Evolutionary conservation across 2,329 filamentous ascomycete genomes (phyloP).

Genomic region (Orbilia ellipsospora): DNA sequence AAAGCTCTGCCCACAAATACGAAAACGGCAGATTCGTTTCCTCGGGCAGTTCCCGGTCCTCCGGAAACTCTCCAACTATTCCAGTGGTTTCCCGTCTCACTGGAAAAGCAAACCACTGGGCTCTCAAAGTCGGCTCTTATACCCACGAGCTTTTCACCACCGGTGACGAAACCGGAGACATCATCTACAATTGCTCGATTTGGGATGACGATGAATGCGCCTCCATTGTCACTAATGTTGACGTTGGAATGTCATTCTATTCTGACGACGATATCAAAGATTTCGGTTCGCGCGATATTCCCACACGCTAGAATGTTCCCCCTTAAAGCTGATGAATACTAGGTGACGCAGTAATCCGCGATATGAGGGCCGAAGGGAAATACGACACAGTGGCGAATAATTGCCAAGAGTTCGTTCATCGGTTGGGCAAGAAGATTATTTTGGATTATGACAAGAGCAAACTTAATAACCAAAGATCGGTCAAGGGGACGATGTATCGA

Average conservation of each 20-base stretch:
- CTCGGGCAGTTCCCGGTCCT: not conserved
- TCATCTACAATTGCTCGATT: not conserved
- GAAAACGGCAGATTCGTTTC: not conserved
- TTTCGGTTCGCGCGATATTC: not conserved
- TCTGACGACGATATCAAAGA: not conserved
- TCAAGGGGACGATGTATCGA: not conserved
- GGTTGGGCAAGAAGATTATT: slow-evolving; percentile 2
- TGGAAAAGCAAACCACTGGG: not conserved
- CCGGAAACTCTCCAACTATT: not conserved
- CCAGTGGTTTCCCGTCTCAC: not conserved
- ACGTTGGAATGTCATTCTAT: not conserved
- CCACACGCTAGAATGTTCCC: not conserved
- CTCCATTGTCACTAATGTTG: not conserved
- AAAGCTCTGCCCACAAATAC: too few species aligned
- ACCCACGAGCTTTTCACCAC: not conserved
- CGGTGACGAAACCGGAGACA: not conserved
- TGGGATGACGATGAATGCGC: not conserved
- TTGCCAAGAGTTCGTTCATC: not conserved
- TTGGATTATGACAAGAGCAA: not conserved
- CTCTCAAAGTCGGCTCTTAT: not conserved
- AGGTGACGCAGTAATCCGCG: not conserved
- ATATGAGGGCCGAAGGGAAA: too few species aligned
- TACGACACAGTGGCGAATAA: too few species aligned
- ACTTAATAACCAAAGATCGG: not conserved
- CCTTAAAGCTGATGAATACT: not conserved